Conservation (phyloP, 495 filamentous ascomycete species). For the Acidiella bohemica region DNA sequence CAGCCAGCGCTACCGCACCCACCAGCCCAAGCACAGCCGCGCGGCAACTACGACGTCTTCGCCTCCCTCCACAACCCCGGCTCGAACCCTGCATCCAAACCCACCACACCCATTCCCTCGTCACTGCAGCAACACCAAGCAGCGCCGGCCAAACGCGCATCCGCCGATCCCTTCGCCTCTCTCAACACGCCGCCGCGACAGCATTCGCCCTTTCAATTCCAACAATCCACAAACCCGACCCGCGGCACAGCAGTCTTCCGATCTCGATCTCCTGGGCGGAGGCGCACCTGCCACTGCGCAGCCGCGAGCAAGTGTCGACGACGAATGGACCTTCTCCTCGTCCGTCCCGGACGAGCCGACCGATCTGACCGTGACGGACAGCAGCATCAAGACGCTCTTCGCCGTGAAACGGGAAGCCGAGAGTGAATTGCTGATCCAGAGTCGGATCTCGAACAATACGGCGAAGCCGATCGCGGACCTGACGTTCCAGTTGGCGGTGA, state of each 20-base stretch:
- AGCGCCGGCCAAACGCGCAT: conserved; percentile 29
- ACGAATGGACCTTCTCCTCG: conserved; percentile 91
- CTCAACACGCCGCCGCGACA: conserved; percentile 25
- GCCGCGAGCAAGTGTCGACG: conserved; percentile 38
- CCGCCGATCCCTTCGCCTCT: conserved; percentile 30
- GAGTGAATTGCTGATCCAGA: conserved; percentile 44
- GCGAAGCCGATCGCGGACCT: conserved; percentile 58
- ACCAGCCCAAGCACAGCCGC: conserved; percentile 13
- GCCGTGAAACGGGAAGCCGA: conserved; percentile 30
- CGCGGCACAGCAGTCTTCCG: conserved; percentile 23
- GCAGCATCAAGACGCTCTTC: conserved; percentile 42
- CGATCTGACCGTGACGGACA: conserved; percentile 46
- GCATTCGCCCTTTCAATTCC: conserved; percentile 32
- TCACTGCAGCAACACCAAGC: conserved; percentile 27
- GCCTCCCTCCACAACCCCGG: conserved; percentile 12
- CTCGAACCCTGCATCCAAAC: conserved; percentile 22
- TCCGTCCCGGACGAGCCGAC: conserved; percentile 61
- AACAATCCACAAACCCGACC: conserved; percentile 24
- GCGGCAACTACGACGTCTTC: conserved; percentile 26
- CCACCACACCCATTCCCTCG: conserved; percentile 22
- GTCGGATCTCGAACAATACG: conserved; percentile 65
- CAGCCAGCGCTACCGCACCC: conserved; percentile 2
- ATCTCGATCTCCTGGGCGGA: conserved; percentile 14
- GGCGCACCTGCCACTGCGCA: conserved; percentile 18
- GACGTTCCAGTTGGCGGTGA: conserved; percentile 84